Evolutionary conservation across 192 early-diverging fungal species (phyloP).

Genomic region (Cetraspora pellucida): DNA sequence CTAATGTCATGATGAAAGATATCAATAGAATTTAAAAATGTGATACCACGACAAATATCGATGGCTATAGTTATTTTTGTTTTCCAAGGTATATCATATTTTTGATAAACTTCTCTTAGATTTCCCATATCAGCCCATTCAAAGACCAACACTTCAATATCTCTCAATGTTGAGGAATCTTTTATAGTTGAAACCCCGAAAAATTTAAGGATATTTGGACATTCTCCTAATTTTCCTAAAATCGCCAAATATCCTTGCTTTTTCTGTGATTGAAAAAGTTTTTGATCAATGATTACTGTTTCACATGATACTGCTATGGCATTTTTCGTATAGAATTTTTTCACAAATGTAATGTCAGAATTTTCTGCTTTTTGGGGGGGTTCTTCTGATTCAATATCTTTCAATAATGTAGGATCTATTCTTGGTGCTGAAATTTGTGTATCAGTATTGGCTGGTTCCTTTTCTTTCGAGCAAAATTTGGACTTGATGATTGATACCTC

Average conservation of each 20-base stretch:
- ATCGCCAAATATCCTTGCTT: neutral
- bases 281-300: no score
- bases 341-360: no score
- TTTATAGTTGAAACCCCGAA: neutral
- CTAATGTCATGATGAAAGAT: conserved; percentile 9
- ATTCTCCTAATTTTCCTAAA: neutral
- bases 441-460: no score
- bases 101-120: conserved; percentile 7
- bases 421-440: no score
- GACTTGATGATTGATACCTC: no score
- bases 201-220: neutral
- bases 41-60: conserved; percentile 10
- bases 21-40: neutral
- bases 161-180: neutral
- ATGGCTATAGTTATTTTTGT: neutral
- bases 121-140: conserved; percentile 16
- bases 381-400: no score
- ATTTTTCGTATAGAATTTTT: no score
- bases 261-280: no score
- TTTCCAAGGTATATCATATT: conserved; percentile 1
- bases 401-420: no score
- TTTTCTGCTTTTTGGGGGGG: no score
- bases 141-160: no score
- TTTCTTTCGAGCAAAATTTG: no score
- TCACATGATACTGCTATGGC: neutral